Evolutionary conservation across 1,139 yeast genomes (phyloP).

Genomic region (Pneumocystis carinii): DNA sequence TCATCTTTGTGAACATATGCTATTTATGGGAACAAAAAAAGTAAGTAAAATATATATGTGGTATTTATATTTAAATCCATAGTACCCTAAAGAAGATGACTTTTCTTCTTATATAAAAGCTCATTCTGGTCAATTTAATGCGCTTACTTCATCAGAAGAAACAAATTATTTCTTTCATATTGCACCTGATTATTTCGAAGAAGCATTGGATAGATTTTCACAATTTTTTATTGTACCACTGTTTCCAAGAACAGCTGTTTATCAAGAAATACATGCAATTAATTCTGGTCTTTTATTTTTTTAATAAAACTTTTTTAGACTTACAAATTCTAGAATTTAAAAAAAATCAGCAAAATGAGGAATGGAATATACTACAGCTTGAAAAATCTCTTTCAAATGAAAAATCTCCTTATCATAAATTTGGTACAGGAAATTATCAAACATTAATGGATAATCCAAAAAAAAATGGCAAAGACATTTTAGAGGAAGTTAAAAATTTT

Average conservation of each 20-base stretch:
- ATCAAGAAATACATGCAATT: slow-evolving; percentile 85
- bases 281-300: slow-evolving; percentile 35
- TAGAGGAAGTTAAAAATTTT: slow-evolving; percentile 51
- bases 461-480: slow-evolving; percentile 40
- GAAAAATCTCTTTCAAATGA: slow-evolving; percentile 61
- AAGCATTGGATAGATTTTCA: slow-evolving; percentile 82
- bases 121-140: slow-evolving; percentile 56
- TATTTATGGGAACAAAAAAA: slow-evolving; percentile 87
- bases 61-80: background rate
- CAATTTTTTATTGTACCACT: slow-evolving; percentile 83
- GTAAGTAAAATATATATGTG: background rate
- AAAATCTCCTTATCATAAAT: slow-evolving; percentile 54
- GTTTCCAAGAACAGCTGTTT: slow-evolving; percentile 67
- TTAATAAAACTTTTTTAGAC: background rate
- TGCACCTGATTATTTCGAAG: slow-evolving; percentile 57
- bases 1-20: slow-evolving; percentile 88
- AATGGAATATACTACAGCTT: slow-evolving; percentile 77
- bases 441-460: slow-evolving; percentile 48
- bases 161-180: slow-evolving; percentile 87
- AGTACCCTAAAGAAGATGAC: slow-evolving; percentile 84
- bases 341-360: slow-evolving; percentile 78
- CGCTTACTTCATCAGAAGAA: slow-evolving; percentile 77
- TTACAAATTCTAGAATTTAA: slow-evolving; percentile 45
- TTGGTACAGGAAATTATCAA: slow-evolving; percentile 54
- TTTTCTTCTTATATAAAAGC: slow-evolving; percentile 63